phyloP scores from a whole-genome alignment of 495 filamentous ascomycete genomes.

The Penicillium mononematosum region DNA sequence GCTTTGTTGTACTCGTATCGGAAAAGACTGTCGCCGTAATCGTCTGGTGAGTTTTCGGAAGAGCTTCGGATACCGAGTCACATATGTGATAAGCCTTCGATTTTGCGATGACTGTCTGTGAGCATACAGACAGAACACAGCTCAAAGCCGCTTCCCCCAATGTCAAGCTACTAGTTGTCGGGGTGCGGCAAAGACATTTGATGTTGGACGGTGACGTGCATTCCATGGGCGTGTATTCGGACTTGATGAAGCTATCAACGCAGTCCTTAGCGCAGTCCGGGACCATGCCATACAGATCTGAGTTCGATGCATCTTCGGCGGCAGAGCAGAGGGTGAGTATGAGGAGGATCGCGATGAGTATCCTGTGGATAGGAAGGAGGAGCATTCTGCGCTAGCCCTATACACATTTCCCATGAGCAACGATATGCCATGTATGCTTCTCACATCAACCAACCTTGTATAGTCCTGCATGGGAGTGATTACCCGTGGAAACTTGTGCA shows the following conservation, averaged over 20 bases:
- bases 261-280: conserved; percentile 66
- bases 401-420: not conserved
- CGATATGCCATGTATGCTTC: too few relatives aligned
- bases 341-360: conserved; percentile 28
- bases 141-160: conserved; percentile 66
- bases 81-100: conserved; percentile 59
- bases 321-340: conserved; percentile 20
- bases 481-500: conserved; percentile 30
- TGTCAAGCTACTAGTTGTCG: conserved; percentile 61
- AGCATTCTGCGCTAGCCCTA: conserved; percentile 37
- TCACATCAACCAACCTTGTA: conserved; percentile 21
- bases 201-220: conserved; percentile 51
- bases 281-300: conserved; percentile 41
- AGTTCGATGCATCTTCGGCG: conserved; percentile 17
- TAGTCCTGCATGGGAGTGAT: conserved; percentile 22
- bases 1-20: conserved; percentile 29
- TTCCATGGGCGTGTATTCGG: conserved; percentile 51
- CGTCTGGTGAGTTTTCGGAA: conserved; percentile 57
- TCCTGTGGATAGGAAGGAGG: conserved; percentile 28
- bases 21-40: conserved; percentile 58
- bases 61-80: conserved; percentile 47
- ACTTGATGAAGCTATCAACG: conserved; percentile 58
- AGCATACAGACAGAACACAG: conserved; percentile 55
- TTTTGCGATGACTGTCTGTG: conserved; percentile 23
- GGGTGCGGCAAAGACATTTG: conserved; percentile 60